Evolutionary conservation across 805 yeast species (phyloP).

Genomic region (Dipodascus albidus): DNA sequence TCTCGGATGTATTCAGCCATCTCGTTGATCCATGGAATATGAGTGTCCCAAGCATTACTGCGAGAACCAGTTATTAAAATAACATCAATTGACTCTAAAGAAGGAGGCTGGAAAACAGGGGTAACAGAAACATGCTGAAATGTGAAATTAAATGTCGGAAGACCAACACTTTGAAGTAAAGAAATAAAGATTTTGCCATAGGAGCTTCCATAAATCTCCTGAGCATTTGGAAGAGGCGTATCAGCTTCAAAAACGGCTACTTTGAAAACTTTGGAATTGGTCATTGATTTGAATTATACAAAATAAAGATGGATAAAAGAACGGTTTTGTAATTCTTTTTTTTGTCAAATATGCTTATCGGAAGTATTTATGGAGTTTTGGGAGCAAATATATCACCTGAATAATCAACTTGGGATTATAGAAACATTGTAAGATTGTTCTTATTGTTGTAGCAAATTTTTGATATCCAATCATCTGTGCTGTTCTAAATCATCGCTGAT

Average conservation of each 20-base stretch:
- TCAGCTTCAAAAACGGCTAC: slow-evolving; percentile 28
- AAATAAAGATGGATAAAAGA: too few species aligned
- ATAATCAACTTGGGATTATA: too few species aligned
- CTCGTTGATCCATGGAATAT: slow-evolving; percentile 25
- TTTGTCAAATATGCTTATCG: too few species aligned
- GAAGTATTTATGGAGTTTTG: too few species aligned
- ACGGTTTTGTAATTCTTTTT: too few species aligned
- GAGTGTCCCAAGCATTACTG: slow-evolving; percentile 22
- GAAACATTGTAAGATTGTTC: too few species aligned
- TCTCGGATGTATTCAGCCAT: slow-evolving; percentile 21
- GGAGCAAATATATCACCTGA: too few species aligned
- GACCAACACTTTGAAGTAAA: slow-evolving; percentile 20
- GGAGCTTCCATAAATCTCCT: slow-evolving; percentile 18
- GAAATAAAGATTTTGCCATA: slow-evolving; percentile 24
- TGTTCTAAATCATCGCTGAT: too few species aligned
- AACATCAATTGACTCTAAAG: slow-evolving; percentile 21
- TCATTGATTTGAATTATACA: too few species aligned
- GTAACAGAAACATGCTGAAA: slow-evolving; percentile 21
- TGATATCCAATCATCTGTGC: too few species aligned
- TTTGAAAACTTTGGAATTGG: neutral
- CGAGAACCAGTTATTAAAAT: slow-evolving; percentile 30
- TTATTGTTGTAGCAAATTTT: too few species aligned
- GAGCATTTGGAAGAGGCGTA: slow-evolving; percentile 18
- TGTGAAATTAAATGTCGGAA: slow-evolving; percentile 10
- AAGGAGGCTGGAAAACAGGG: slow-evolving; percentile 16